Evolutionary conservation across 495 filamentous ascomycete species (phyloP).

Genomic region (Penicillium simplicissimum): DNA sequence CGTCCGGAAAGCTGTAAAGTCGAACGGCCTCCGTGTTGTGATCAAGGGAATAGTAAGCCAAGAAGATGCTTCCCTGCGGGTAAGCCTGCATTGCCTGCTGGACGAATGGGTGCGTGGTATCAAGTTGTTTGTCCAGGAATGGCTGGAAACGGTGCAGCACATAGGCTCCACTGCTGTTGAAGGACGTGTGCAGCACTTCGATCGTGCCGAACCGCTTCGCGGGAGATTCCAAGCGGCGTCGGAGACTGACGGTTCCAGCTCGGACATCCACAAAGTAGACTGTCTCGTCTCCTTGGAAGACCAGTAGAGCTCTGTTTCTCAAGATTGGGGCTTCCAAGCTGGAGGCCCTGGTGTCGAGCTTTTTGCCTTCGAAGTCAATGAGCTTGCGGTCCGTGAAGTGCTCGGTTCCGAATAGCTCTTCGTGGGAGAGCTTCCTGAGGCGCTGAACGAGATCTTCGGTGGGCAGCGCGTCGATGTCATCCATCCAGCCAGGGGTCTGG

Average conservation of each 20-base stretch:
- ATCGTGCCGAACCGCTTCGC: constrained; percentile 27
- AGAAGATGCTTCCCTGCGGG: constrained; percentile 28
- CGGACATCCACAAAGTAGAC: constrained; percentile 31
- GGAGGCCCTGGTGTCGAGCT: constrained; percentile 36
- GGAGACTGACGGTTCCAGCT: constrained; percentile 15
- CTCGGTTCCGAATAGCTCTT: constrained; percentile 37
- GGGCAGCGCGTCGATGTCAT: constrained; percentile 16
- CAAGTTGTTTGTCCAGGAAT: constrained; percentile 23
- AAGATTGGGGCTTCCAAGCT: constrained; percentile 15
- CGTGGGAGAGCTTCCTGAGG: constrained; percentile 23
- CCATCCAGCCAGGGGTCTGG: constrained; percentile 31
- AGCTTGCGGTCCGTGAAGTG: constrained; percentile 27
- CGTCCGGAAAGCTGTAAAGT: constrained; percentile 37
- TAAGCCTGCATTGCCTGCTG: constrained; percentile 32
- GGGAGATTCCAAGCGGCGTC: constrained; percentile 21
- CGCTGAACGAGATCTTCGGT: constrained; percentile 33
- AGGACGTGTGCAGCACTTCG: constrained; percentile 37
- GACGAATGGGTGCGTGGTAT: constrained; percentile 39
- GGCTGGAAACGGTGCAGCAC: constrained; percentile 38
- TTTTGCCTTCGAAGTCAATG: constrained; percentile 23
- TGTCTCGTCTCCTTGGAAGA: constrained; percentile 27
- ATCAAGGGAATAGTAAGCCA: constrained; percentile 28
- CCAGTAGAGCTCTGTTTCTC: constrained; percentile 23
- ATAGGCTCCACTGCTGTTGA: constrained; percentile 28
- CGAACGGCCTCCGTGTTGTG: constrained; percentile 10